phyloP scores from a whole-genome alignment of 2,329 filamentous ascomycete genomes.

The Neonectria sp. region DNA sequence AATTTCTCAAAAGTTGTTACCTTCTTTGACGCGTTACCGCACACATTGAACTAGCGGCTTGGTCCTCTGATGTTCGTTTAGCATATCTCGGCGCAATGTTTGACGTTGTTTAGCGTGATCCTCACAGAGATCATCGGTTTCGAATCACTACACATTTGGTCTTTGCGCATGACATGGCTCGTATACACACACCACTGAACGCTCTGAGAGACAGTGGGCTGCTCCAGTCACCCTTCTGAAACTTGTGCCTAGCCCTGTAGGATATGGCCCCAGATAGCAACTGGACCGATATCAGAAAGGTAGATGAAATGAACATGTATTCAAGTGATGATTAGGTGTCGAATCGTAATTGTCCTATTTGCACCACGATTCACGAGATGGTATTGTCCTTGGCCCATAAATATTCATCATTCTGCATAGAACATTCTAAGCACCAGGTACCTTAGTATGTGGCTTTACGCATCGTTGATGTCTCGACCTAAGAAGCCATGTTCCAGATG shows the following conservation, averaged over 20 bases:
- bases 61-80: conserved; percentile 44
- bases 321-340: conserved; percentile 27
- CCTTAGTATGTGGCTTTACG: conserved; percentile 10
- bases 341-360: background rate
- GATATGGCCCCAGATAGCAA: conserved; percentile 38
- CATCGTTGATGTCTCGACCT: conserved; percentile 57
- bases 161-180: conserved; percentile 33
- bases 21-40: conserved; percentile 33
- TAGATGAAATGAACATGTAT: conserved; percentile 44
- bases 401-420: background rate
- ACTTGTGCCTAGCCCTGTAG: conserved; percentile 41
- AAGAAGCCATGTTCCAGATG: conserved; percentile 84
- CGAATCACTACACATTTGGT: conserved; percentile 43
- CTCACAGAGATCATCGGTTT: conserved; percentile 41
- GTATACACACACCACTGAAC: conserved; percentile 31
- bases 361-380: conserved; percentile 9
- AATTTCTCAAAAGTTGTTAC: conserved; percentile 33
- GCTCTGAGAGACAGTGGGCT: conserved; percentile 33
- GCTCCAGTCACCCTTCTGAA: conserved; percentile 37
- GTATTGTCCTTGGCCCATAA: conserved; percentile 3
- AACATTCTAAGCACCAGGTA: background rate
- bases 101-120: conserved; percentile 43
- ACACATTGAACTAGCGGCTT: conserved; percentile 40
- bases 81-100: conserved; percentile 54
- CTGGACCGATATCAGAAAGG: conserved; percentile 40